Conservation (phyloP, 2,329 filamentous ascomycete species). For the Endocalyx cinctus region DNA sequence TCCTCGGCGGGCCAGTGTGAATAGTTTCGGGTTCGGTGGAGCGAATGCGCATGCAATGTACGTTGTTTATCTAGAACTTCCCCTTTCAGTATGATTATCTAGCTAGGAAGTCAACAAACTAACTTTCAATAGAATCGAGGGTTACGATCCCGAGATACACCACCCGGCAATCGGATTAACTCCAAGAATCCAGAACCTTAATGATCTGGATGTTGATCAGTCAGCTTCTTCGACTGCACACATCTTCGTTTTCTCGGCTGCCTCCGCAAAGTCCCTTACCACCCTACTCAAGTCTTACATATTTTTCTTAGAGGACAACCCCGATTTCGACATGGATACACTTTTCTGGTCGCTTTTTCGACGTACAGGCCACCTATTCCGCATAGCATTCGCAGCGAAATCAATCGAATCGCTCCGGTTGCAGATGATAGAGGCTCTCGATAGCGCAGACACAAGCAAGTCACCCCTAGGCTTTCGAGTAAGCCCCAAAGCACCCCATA, state of each 20-base stretch:
- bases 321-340: constrained; percentile 1
- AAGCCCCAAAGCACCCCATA: neutral
- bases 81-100: too few species aligned
- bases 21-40: constrained; percentile 18
- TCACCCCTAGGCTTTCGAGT: neutral
- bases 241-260: constrained; percentile 13
- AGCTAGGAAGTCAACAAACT: neutral
- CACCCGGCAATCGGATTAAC: neutral
- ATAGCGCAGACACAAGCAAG: constrained; percentile 1
- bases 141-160: constrained; percentile 3
- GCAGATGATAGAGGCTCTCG: neutral
- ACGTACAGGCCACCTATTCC: constrained; percentile 1
- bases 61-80: neutral
- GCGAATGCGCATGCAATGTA: constrained; percentile 16
- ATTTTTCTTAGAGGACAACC: constrained; percentile 1
- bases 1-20: constrained; percentile 15
- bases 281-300: constrained; percentile 4
- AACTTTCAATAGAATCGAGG: constrained; percentile 10
- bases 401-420: constrained; percentile 1
- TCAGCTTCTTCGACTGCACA: constrained; percentile 5
- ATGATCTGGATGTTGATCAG: too few species aligned
- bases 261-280: constrained; percentile 5
- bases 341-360: constrained; percentile 3
- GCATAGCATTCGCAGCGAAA: constrained; percentile 1
- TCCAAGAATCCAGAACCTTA: neutral